These are phyloP conservation scores for Monilinia laxa DNA, from an alignment of 2,329 filamentous ascomycete genomes.

Conservation along the genomic window DNA sequence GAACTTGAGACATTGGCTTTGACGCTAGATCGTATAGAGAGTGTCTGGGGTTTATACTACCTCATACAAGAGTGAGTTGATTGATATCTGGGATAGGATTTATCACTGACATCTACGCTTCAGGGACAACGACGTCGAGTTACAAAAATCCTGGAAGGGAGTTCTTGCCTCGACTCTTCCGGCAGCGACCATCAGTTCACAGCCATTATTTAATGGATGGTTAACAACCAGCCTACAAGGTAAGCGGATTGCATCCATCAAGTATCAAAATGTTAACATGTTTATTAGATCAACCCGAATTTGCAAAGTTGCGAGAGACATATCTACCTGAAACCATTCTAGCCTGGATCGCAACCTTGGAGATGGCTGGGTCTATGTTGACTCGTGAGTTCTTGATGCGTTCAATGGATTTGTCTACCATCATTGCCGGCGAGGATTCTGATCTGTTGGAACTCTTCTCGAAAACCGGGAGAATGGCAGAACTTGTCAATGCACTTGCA, in stretches of 20 bases:
- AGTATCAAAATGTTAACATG: conserved; percentile 26
- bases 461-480: conserved; percentile 66
- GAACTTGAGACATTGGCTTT: conserved; percentile 68
- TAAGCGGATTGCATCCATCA: conserved; percentile 17
- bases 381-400: conserved; percentile 76
- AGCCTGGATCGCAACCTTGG: conserved; percentile 77
- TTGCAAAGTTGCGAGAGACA: conserved; percentile 64
- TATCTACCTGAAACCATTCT: conserved; percentile 87
- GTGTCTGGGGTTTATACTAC: conserved; percentile 46
- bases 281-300: conserved; percentile 56
- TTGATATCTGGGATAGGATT: not conserved
- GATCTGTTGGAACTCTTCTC: conserved; percentile 66
- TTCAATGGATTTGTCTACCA: conserved; percentile 80
- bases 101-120: not conserved
- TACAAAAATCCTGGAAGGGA: conserved; percentile 52
- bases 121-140: not conserved
- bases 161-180: conserved; percentile 56
- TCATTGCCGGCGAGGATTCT: conserved; percentile 69
- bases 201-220: conserved; percentile 65
- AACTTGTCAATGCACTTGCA: conserved; percentile 75
- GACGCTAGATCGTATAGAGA: conserved; percentile 67
- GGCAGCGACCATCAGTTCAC: conserved; percentile 55
- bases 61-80: conserved; percentile 33
- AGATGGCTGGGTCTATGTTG: conserved; percentile 72
- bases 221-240: conserved; percentile 44